Evolutionary conservation across 768 basidiomycete species (phyloP), one percentile per base, ranked within the genome.

Genomic region (Kwoniella sp.): DNA sequence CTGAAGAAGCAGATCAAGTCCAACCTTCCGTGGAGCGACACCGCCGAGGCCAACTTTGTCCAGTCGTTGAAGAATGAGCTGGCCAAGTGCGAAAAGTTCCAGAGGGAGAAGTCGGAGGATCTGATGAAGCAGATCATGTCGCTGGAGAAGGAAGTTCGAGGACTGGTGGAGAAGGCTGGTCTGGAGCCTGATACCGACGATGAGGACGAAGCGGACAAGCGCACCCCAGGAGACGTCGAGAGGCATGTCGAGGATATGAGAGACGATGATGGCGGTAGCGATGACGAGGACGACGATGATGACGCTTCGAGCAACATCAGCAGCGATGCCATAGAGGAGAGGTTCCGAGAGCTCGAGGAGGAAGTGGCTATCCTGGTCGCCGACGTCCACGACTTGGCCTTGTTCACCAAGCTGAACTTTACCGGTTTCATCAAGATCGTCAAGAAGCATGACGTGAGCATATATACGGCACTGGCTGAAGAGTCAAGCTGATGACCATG

Each of bases 351-450:
- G 14, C 77, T 98, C 17, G 90, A 98, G 75, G 92, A 95, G 68
- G 89, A 92, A 69, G 88, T 98, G 17, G 93, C 92, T 0, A 87
- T 83, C 34, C 82, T 99, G 37, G 93, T 99, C 15, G 93, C 93
- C 0, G 79, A 80, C 56, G 78, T 78, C 3, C 76, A 78, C 46
- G 76, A 78, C 49, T 80, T 92, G 33, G 90, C 91, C 1, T 78
- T 96, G 26, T 87, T 92, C 71, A 92, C 93, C 3, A 98, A 98
- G 72, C 82, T 98, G 48, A 98, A 98, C 73, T 91, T 96, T 67
- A 96, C 95, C 1, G 95, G 95, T 9, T 99, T 99, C 73, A 87
- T 96, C 80, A 99, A 99, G 77, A 96, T 96, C 56, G 79, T 96
- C 56, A 96, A 98, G 81, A 69, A 69, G 46, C 67, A 69, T 42